Evolutionary conservation across 352 stramenopile genomes (phyloP).

Genomic region (Phytophthora niederhauseri): DNA sequence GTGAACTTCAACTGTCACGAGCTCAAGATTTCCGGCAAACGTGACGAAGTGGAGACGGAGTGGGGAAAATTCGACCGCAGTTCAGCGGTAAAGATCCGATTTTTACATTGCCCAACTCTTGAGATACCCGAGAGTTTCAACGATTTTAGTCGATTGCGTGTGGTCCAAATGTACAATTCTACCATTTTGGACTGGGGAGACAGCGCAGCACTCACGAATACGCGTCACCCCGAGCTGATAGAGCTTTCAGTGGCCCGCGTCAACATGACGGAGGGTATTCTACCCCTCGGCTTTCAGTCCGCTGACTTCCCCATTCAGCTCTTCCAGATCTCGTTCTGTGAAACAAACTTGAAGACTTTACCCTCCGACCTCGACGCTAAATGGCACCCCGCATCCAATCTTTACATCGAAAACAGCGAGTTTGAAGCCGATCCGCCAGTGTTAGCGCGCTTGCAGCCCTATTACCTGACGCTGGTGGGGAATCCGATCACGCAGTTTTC

Average conservation of each 20-base stretch:
- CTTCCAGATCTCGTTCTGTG: neutral
- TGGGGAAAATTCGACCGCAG: neutral
- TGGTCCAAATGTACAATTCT: neutral
- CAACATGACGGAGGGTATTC: neutral
- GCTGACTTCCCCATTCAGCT: neutral
- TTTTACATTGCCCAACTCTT: neutral
- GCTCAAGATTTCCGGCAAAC: neutral
- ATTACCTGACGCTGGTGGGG: neutral
- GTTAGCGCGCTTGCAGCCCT: neutral
- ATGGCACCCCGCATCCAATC: neutral
- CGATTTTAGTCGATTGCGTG: neutral
- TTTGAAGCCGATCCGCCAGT: neutral
- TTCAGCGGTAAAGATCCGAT: neutral
- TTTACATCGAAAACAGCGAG: neutral
- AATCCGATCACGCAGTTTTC: neutral
- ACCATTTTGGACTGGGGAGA: neutral
- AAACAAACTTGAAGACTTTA: neutral
- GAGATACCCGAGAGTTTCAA: neutral
- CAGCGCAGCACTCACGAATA: neutral
- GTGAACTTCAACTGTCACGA: neutral
- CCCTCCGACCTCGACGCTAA: neutral
- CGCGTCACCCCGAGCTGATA: neutral
- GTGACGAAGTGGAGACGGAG: neutral
- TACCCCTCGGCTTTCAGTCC: constrained; percentile 1
- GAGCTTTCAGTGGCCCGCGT: neutral